A percentile compares a stretch with the other conserved stretches of the same genome.
Conservation (phyloP, 176 grass and related monocot species). For the Echinochloa phyllopogon region DNA sequence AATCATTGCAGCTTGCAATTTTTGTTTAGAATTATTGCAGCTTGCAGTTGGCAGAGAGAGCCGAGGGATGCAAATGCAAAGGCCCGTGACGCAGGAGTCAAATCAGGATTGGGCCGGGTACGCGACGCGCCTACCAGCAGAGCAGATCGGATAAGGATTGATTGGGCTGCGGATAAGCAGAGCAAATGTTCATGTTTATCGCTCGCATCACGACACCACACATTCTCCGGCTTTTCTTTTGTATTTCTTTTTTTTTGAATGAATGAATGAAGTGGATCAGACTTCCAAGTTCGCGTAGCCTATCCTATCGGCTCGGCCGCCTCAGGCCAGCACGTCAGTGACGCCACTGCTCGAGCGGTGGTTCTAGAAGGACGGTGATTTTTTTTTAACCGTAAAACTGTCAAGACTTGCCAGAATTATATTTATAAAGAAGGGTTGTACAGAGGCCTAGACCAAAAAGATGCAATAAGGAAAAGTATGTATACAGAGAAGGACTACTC, state of each 20-base stretch:
- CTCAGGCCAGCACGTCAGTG: background rate
- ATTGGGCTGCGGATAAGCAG: background rate
- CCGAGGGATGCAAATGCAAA: background rate
- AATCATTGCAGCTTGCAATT: too few relatives aligned
- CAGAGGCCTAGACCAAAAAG: too few relatives aligned
- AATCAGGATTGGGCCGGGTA: conserved; percentile 25
- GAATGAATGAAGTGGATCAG: background rate
- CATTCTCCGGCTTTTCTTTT: background rate
- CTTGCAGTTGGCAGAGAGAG: too few relatives aligned
- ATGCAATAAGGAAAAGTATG: too few relatives aligned
- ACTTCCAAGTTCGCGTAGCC: background rate
- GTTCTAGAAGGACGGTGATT: background rate
- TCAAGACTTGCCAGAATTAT: too few relatives aligned
- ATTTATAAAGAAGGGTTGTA: too few relatives aligned
- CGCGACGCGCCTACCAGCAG: background rate
- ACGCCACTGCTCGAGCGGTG: background rate
- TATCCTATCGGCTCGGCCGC: background rate
- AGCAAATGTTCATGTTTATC: conserved; percentile 12
- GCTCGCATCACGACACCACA: conserved; percentile 4
- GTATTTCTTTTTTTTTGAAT: background rate
- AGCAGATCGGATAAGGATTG: conserved; percentile 38
- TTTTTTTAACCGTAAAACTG: too few relatives aligned
- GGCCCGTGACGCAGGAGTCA: conserved; percentile 31
- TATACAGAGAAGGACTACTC: too few relatives aligned
- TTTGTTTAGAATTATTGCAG: too few relatives aligned